Conservation (phyloP, 768 basidiomycete species). For the Rhodotorula paludigena region DNA sequence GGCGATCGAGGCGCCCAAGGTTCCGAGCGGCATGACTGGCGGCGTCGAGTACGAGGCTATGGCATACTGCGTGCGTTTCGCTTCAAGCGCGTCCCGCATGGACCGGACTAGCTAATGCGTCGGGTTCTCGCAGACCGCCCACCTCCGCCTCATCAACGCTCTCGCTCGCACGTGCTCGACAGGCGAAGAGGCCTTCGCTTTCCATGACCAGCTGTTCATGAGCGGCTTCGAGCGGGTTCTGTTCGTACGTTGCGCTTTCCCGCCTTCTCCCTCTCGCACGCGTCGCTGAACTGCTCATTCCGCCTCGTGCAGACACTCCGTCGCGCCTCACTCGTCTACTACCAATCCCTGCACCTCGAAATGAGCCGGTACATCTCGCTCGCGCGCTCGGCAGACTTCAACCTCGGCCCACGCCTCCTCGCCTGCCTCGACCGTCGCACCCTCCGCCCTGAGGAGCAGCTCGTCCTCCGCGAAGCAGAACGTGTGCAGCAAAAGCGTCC, state of each 20-base stretch:
- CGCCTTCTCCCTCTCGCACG: no score
- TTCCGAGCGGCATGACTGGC: constrained; percentile 96
- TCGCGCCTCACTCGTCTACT: constrained; percentile 90
- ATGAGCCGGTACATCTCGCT: constrained; percentile 76
- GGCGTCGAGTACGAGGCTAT: constrained; percentile 98
- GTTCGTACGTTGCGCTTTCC: constrained; percentile 56
- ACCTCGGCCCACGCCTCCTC: constrained; percentile 69
- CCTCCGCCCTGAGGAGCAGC: constrained; percentile 12
- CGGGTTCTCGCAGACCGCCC: constrained; percentile 66
- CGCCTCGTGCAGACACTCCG: constrained; percentile 69
- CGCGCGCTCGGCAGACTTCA: constrained; percentile 49
- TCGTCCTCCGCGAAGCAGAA: constrained; percentile 17
- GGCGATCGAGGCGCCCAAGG: constrained; percentile 79
- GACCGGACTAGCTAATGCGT: background rate
- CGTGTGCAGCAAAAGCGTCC: no score
- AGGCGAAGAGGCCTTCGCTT: constrained; percentile 69
- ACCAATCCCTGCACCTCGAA: constrained; percentile 90
- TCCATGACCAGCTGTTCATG: constrained; percentile 81
- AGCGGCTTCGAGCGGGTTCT: constrained; percentile 89
- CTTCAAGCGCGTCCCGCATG: no score
- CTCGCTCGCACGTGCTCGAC: constrained; percentile 63
- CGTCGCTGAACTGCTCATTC: background rate
- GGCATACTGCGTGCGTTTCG: constrained; percentile 72
- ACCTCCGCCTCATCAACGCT: constrained; percentile 79
- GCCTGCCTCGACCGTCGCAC: constrained; percentile 21